Percentiles rank a stretch among this genome's conserved stretches.
Conservation (phyloP, 2,329 filamentous ascomycete genomes). For the Neonectria neomacrospora region DNA sequence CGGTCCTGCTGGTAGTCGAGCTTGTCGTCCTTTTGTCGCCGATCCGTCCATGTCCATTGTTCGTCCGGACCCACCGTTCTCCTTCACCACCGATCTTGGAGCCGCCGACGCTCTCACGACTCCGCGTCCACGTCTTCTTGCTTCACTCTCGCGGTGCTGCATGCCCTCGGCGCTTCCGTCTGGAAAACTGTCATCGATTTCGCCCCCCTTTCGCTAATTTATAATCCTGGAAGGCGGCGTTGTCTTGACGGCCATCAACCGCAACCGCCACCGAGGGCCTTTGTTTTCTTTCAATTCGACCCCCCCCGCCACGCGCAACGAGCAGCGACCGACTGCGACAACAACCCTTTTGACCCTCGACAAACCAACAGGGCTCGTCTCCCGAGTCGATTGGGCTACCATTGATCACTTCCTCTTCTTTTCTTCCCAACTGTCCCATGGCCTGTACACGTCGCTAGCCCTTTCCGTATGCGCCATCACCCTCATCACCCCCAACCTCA, state of each 20-base stretch:
- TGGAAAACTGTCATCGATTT: constrained; percentile 1
- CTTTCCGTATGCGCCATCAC: constrained; percentile 33
- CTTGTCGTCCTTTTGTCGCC: constrained; percentile 27
- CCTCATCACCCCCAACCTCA: constrained; percentile 20
- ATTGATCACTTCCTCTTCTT: constrained; percentile 15
- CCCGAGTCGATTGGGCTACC: constrained; percentile 15
- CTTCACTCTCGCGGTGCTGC: constrained; percentile 7
- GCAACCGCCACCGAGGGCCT: constrained; percentile 35
- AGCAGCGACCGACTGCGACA: constrained; percentile 37
- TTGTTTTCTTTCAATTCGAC: constrained; percentile 45
- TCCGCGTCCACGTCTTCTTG: constrained; percentile 14
- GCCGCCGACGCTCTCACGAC: constrained; percentile 35
- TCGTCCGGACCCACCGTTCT: constrained; percentile 38
- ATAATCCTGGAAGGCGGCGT: constrained; percentile 35
- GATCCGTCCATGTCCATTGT: constrained; percentile 27
- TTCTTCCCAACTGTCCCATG: constrained; percentile 39
- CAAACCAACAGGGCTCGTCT: constrained; percentile 11
- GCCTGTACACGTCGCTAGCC: constrained; percentile 43
- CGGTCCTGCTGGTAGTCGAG: constrained; percentile 40
- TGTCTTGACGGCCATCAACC: constrained; percentile 30
- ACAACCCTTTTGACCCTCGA: constrained; percentile 25
- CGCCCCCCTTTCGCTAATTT: constrained; percentile 35
- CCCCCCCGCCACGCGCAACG: constrained; percentile 40
- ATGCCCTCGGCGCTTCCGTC: constrained; percentile 6
- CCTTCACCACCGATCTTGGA: constrained; percentile 41